phyloP scores from a whole-genome alignment of 805 yeast species.

The Hanseniaspora lindneri region DNA sequence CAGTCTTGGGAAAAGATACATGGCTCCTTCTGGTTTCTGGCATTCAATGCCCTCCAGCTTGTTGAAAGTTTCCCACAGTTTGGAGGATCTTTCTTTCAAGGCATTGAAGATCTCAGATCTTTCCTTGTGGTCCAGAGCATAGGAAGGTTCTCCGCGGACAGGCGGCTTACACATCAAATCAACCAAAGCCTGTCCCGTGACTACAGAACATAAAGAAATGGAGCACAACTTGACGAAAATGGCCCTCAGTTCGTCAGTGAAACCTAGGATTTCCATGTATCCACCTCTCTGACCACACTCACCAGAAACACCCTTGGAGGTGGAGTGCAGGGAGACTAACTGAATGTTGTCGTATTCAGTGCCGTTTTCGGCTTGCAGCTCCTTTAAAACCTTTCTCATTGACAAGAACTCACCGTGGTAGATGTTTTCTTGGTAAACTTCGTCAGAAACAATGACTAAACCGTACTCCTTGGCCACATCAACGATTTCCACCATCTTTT shows the following conservation, averaged over 20 bases:
- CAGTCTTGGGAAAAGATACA: constrained; percentile 86
- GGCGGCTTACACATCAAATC: constrained; percentile 95
- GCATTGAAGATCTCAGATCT: constrained; percentile 48
- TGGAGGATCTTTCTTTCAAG: constrained; percentile 49
- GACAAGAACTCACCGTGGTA: constrained; percentile 74
- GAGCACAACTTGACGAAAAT: constrained; percentile 77
- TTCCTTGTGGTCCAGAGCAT: constrained; percentile 53
- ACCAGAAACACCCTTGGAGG: constrained; percentile 93
- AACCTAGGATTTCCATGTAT: constrained; percentile 86
- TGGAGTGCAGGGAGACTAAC: constrained; percentile 89
- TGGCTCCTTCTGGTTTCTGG: constrained; percentile 90
- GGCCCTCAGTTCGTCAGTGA: constrained; percentile 54
- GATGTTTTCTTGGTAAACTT: constrained; percentile 90
- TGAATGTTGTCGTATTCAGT: constrained; percentile 61
- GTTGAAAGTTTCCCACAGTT: constrained; percentile 58
- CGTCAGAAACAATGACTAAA: constrained; percentile 85
- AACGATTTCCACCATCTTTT: constrained; percentile 59
- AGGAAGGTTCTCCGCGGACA: constrained; percentile 59
- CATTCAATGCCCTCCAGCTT: constrained; percentile 73
- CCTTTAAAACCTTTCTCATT: constrained; percentile 64
- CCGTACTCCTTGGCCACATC: constrained; percentile 75
- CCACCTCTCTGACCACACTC: constrained; percentile 99
- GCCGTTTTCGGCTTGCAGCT: constrained; percentile 44
- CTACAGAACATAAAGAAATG: constrained; percentile 86
- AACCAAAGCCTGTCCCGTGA: constrained; percentile 84